These are phyloP conservation scores for Moricandia moricandioides DNA, from an alignment of 345 rosid species.

Conservation along the genomic window DNA sequence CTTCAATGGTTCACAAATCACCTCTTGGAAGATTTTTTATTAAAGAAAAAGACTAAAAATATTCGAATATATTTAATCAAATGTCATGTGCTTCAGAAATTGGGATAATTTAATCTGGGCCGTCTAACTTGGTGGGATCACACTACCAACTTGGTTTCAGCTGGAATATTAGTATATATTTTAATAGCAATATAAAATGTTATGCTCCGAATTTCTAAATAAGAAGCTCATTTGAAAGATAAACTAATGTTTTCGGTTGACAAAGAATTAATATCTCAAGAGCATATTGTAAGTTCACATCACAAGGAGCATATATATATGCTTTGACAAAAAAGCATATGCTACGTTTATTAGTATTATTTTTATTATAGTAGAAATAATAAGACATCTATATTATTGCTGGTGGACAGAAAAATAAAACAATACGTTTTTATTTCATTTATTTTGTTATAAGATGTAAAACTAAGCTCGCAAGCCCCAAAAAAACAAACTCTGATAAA, in stretches of 20 bases:
- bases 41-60: background rate
- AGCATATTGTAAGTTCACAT: background rate
- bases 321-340: constrained; percentile 20
- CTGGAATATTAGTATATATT: constrained; percentile 25
- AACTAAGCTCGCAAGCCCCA: background rate
- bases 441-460: background rate
- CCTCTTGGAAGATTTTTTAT: background rate
- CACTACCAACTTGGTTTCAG: constrained; percentile 26
- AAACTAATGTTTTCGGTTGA: constrained; percentile 23
- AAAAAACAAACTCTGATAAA: background rate
- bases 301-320: constrained; percentile 6
- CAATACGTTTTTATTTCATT: background rate
- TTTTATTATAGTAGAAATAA: background rate
- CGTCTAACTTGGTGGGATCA: constrained; percentile 30
- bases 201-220: constrained; percentile 18
- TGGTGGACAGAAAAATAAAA: background rate
- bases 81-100: constrained; percentile 17
- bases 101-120: constrained; percentile 5
- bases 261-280: constrained; percentile 12
- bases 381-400: background rate
- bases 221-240: constrained; percentile 21
- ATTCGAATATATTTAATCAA: constrained; percentile 20
- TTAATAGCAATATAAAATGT: background rate
- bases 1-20: constrained; percentile 31
- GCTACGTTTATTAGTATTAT: background rate